Percentiles rank a stretch among this genome's conserved stretches.
Evolutionary conservation across 805 yeast species (phyloP).

Genomic region (Hanseniaspora thailandica): DNA sequence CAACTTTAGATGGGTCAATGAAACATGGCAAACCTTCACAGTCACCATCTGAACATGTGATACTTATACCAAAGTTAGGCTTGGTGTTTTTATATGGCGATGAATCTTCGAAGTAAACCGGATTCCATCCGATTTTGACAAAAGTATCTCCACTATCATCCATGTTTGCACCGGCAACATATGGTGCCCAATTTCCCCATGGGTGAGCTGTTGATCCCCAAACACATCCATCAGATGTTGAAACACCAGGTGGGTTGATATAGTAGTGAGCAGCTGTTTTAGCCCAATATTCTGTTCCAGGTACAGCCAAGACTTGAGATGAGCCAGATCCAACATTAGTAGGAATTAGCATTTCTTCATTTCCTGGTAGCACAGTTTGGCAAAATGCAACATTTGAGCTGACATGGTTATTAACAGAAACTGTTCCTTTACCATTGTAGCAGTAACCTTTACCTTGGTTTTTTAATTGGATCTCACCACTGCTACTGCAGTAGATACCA

Average conservation of each 20-base stretch:
- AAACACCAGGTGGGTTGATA: conserved; percentile 72
- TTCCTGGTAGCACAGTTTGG: conserved; percentile 88
- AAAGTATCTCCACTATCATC: conserved; percentile 58
- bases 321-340: conserved; percentile 47
- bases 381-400: conserved; percentile 63
- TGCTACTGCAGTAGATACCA: conserved; percentile 63
- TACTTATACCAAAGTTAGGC: conserved; percentile 61
- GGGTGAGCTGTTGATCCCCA: conserved; percentile 69
- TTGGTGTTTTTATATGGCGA: conserved; percentile 41
- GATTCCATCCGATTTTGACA: conserved; percentile 87
- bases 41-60: conserved; percentile 59
- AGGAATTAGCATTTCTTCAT: conserved; percentile 89
- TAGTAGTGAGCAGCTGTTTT: conserved; percentile 78
- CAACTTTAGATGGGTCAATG: conserved; percentile 58
- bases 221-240: conserved; percentile 61
- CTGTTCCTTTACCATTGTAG: conserved; percentile 65
- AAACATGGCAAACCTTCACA: conserved; percentile 75
- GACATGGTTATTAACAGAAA: conserved; percentile 48
- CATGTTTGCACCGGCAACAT: conserved; percentile 83
- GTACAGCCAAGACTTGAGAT: conserved; percentile 60
- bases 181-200: conserved; percentile 85
- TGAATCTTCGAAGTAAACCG: conserved; percentile 55
- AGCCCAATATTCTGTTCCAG: conserved; percentile 76
- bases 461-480: conserved; percentile 58
- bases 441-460: conserved; percentile 51